Conservation (phyloP, 2,329 filamentous ascomycete genomes). For the Colletotrichum lentis region DNA sequence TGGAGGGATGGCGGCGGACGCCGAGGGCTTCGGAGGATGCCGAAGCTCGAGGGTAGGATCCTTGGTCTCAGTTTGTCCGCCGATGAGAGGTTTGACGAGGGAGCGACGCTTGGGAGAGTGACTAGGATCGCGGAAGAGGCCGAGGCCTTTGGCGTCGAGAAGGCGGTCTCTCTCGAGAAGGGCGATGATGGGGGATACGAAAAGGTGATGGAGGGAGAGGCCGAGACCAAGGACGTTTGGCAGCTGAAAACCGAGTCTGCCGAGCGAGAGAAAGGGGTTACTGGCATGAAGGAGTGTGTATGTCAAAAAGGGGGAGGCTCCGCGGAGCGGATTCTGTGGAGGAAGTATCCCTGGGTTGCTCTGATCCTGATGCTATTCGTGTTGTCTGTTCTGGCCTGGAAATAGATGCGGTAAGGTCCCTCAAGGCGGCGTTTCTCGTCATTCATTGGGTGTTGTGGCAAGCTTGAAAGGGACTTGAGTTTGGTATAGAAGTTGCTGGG, state of each 20-base stretch:
- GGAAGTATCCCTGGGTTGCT: conserved; percentile 6
- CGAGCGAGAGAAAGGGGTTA: neutral
- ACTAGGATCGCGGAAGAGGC: neutral
- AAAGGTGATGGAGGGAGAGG: neutral
- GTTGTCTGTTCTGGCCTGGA: neutral
- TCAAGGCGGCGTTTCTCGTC: neutral
- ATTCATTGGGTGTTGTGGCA: neutral
- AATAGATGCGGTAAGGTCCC: neutral
- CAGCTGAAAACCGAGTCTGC: neutral
- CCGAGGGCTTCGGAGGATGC: neutral
- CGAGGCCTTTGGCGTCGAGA: neutral
- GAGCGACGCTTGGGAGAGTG: neutral
- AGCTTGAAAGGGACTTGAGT: neutral
- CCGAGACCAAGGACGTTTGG: neutral
- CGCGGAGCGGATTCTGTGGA: neutral
- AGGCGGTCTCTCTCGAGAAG: neutral
- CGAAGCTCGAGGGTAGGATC: neutral
- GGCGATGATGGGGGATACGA: neutral
- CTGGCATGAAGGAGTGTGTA: neutral
- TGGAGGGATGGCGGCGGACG: neutral
- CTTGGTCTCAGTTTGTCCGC: neutral
- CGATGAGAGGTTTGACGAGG: neutral
- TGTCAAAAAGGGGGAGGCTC: neutral
- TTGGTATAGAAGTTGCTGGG: neutral
- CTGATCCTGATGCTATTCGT: neutral